phyloP scores from a whole-genome alignment of 2,329 filamentous ascomycete genomes.

The Pseudogymnoascus sp. region DNA sequence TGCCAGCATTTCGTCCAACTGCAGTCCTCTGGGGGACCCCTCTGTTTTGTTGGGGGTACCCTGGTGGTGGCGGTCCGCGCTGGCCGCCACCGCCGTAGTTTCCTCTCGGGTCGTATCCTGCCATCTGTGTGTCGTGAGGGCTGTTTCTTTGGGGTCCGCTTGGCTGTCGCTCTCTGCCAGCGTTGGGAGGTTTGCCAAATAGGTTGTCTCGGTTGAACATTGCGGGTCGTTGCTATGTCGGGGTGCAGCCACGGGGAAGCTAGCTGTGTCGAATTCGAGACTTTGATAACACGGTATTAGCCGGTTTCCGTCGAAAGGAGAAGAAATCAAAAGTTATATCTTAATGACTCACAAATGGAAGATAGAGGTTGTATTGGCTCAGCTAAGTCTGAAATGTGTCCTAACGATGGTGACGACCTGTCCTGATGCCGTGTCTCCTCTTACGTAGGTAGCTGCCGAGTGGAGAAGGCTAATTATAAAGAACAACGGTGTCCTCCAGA shows the following conservation, averaged over 20 bases:
- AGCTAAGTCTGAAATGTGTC: conserved; percentile 5
- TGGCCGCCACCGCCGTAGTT: conserved; percentile 23
- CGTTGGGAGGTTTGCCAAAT: conserved; percentile 34
- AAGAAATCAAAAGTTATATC: neutral
- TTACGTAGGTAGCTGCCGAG: conserved; percentile 7
- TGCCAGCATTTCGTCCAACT: conserved; percentile 24
- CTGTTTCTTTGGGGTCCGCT: conserved; percentile 26
- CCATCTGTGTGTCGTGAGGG: conserved; percentile 23
- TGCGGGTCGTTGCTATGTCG: neutral
- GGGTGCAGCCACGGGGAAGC: neutral
- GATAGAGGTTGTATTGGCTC: conserved; percentile 2
- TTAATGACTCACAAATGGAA: neutral
- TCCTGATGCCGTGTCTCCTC: conserved; percentile 9
- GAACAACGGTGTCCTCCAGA: neutral
- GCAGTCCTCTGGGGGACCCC: conserved; percentile 30
- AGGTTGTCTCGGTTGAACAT: conserved; percentile 39
- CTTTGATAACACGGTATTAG: conserved; percentile 32
- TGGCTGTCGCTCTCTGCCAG: conserved; percentile 27
- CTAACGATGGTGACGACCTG: conserved; percentile 8
- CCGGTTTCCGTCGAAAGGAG: neutral
- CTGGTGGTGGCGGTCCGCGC: conserved; percentile 29
- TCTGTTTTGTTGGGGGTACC: conserved; percentile 19
- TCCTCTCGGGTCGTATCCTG: conserved; percentile 18
- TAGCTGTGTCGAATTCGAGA: neutral
- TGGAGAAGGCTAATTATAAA: neutral